phyloP scores from a whole-genome alignment of 352 stramenopile genomes.

The Phytophthora uliginosa region DNA sequence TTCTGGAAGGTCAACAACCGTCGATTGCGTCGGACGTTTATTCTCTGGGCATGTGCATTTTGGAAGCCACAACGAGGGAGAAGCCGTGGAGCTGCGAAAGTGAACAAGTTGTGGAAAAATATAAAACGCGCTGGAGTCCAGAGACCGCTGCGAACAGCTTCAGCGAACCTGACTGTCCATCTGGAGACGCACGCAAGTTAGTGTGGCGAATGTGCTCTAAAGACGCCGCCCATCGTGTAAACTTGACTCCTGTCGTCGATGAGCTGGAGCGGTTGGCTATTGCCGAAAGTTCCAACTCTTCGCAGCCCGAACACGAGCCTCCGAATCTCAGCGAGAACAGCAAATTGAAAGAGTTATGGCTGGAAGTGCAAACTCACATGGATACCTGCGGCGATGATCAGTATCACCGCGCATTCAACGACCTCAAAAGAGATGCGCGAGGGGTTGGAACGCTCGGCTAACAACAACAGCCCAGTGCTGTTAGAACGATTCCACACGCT shows the following conservation, averaged over 20 bases:
- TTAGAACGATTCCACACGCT: not conserved
- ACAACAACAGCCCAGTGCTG: not conserved
- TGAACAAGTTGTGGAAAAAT: not conserved
- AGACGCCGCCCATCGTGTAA: not conserved
- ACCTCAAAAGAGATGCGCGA: not conserved
- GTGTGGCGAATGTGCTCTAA: constrained; percentile 22
- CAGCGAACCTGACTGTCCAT: not conserved
- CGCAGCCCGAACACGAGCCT: not conserved
- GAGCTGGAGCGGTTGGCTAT: constrained; percentile 3
- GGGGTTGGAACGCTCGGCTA: not conserved
- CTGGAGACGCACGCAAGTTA: not conserved
- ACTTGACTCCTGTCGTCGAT: not conserved
- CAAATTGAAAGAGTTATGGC: not conserved
- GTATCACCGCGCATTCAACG: not conserved
- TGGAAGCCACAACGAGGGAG: constrained; percentile 20
- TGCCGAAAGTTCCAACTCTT: not conserved
- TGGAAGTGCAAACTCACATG: not conserved
- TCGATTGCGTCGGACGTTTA: constrained; percentile 25
- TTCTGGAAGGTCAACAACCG: not conserved
- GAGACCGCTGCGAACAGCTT: not conserved
- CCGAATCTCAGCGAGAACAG: not conserved
- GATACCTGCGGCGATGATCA: not conserved
- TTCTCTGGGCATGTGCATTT: constrained; percentile 36
- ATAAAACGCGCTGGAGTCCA: not conserved
- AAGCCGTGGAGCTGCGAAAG: not conserved